phyloP scores from a whole-genome alignment of 306 rosid genomes.

The Pterocarpus macrocarpus region DNA sequence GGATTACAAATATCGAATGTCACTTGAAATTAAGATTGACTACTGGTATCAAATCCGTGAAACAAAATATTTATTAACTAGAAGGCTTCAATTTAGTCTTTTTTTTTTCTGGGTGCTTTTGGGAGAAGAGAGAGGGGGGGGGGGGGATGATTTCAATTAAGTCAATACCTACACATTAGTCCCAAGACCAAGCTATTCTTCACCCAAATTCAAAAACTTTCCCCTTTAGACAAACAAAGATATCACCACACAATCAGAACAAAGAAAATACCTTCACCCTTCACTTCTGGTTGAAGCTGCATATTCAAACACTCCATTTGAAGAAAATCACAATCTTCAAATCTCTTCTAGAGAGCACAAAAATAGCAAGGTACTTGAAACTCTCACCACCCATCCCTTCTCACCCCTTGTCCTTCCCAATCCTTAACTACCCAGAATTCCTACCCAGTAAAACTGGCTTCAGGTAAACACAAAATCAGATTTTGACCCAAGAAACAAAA shows the following conservation, averaged over 20 bases:
- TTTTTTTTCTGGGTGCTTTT: too few species aligned
- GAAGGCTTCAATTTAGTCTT: too few species aligned
- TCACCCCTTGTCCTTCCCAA: background rate
- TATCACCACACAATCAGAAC: slow-evolving; percentile 14
- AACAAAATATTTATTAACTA: background rate
- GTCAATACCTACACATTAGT: slow-evolving; percentile 27
- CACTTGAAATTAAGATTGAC: background rate
- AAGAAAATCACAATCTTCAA: background rate
- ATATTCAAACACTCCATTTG: slow-evolving; percentile 16
- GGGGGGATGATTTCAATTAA: background rate
- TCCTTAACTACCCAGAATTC: slow-evolving; percentile 22
- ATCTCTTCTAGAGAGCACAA: slow-evolving; percentile 9
- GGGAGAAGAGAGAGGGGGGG: too few species aligned
- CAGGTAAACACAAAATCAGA: background rate
- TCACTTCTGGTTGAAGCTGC: background rate
- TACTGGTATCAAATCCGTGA: slow-evolving; percentile 19
- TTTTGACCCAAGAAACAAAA: slow-evolving; percentile 20
- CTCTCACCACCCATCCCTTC: background rate
- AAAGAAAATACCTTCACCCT: slow-evolving; percentile 16
- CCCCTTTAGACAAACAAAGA: background rate
- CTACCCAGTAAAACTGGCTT: background rate
- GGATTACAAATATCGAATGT: background rate
- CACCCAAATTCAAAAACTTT: background rate
- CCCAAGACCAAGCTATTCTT: slow-evolving; percentile 26
- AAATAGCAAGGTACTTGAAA: slow-evolving; percentile 11